Conservation (phyloP, 179 eudicot species). For the Carnegiea gigantea region DNA sequence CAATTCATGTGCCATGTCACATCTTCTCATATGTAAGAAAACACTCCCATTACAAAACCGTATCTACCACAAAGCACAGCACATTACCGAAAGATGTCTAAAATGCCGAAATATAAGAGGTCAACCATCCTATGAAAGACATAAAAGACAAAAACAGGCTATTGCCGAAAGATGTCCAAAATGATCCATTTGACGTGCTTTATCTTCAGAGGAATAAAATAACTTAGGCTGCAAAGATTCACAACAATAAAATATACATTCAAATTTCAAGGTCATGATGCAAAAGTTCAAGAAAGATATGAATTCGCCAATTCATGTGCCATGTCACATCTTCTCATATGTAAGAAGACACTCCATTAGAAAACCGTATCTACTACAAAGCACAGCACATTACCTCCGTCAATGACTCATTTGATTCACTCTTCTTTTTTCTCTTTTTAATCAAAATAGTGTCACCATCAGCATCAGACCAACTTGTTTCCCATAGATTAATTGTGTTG, state of each 20-base stretch:
- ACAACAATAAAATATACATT: neutral
- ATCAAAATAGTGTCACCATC: conserved; percentile 55
- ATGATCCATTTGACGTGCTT: neutral
- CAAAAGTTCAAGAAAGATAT: neutral
- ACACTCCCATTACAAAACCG: neutral
- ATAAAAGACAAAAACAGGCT: too few species aligned
- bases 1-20: neutral
- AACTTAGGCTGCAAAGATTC: neutral
- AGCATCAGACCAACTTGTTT: conserved; percentile 47
- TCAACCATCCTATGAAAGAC: neutral
- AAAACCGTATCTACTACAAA: neutral
- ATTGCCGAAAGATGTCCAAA: neutral
- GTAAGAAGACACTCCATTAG: neutral
- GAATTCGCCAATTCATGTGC: neutral
- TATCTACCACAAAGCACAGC: neutral
- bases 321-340: neutral
- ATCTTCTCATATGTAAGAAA: neutral
- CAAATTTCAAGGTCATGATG: neutral
- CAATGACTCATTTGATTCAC: conserved; percentile 47
- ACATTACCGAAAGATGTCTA: too few species aligned
- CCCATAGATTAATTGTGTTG: conserved; percentile 80
- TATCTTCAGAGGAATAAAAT: neutral
- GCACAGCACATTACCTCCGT: conserved; percentile 51
- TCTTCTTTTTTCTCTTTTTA: conserved; percentile 75
- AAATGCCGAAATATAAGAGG: neutral